These are phyloP conservation scores for Purpureocillium takamizusanense DNA, from an alignment of 2,329 filamentous ascomycete genomes.

Conservation along the genomic window DNA sequence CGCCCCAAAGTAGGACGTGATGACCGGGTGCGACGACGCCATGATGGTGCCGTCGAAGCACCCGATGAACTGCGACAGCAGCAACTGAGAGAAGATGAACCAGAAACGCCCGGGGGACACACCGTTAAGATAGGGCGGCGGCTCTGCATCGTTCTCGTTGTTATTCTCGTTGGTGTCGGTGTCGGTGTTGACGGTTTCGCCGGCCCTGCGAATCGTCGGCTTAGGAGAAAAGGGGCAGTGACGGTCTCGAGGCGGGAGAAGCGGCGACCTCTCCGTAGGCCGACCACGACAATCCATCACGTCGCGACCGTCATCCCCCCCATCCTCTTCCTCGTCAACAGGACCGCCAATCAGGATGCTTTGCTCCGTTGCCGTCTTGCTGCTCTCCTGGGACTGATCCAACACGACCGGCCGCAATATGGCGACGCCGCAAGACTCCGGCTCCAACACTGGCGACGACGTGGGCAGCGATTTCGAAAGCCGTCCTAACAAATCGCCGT, in stretches of 20 bases:
- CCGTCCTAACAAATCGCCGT: slow-evolving; percentile 11
- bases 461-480: slow-evolving; percentile 31
- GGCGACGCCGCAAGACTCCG: slow-evolving; percentile 29
- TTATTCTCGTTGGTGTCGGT: slow-evolving; percentile 2
- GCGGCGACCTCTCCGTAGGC: slow-evolving; percentile 14
- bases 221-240: slow-evolving; percentile 3
- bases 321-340: background rate
- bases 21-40: slow-evolving; percentile 72
- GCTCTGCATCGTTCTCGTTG: background rate
- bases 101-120: slow-evolving; percentile 46
- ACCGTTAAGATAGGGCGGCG: slow-evolving; percentile 32
- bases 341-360: no score
- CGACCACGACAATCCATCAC: background rate
- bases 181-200: no score
- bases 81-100: slow-evolving; percentile 50
- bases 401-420: slow-evolving; percentile 22
- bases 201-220: slow-evolving; percentile 1
- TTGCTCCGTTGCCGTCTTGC: no score
- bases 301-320: background rate
- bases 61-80: slow-evolving; percentile 48
- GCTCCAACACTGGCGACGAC: slow-evolving; percentile 27
- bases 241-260: slow-evolving; percentile 10
- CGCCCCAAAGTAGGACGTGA: slow-evolving; percentile 69
- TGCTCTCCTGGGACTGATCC: slow-evolving; percentile 6
- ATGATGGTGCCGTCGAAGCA: slow-evolving; percentile 74